These are phyloP conservation scores for Gossypium stocksii DNA, from an alignment of 345 rosid species.

Conservation along the genomic window DNA sequence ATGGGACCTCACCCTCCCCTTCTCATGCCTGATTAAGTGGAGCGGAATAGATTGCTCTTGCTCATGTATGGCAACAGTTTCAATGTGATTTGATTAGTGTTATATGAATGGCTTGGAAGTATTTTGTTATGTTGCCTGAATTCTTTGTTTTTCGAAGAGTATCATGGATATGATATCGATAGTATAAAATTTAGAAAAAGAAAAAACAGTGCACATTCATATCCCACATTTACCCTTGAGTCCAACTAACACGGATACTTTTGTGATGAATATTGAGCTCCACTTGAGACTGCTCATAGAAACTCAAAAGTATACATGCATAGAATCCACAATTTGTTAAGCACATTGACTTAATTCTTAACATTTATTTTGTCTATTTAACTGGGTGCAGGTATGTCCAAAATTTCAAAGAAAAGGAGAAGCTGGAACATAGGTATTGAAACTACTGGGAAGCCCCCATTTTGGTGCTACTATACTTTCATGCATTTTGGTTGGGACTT, in stretches of 20 bases:
- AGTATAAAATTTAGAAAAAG: background rate
- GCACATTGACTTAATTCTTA: background rate
- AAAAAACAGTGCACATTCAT: background rate
- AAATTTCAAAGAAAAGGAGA: conserved; percentile 39
- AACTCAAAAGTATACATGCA: background rate
- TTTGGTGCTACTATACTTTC: no score
- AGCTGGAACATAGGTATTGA: conserved; percentile 42
- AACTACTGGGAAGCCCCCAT: background rate
- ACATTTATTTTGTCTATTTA: background rate
- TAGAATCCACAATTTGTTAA: background rate
- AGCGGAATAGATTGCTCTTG: background rate
- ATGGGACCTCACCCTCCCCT: background rate
- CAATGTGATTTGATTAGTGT: background rate
- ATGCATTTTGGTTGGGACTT: background rate
- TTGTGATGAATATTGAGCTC: background rate
- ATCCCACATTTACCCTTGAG: background rate
- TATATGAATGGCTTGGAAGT: background rate
- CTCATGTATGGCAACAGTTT: background rate
- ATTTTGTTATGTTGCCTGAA: background rate
- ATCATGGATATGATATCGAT: background rate
- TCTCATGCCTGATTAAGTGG: background rate
- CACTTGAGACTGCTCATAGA: background rate
- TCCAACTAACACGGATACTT: background rate
- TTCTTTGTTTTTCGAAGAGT: background rate
- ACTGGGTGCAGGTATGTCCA: conserved; percentile 38